Percentiles rank a stretch among this genome's conserved stretches.
These are phyloP conservation scores for Phytopythium boreale DNA, from an alignment of 352 stramenopile genomes.

Conservation along the genomic window DNA sequence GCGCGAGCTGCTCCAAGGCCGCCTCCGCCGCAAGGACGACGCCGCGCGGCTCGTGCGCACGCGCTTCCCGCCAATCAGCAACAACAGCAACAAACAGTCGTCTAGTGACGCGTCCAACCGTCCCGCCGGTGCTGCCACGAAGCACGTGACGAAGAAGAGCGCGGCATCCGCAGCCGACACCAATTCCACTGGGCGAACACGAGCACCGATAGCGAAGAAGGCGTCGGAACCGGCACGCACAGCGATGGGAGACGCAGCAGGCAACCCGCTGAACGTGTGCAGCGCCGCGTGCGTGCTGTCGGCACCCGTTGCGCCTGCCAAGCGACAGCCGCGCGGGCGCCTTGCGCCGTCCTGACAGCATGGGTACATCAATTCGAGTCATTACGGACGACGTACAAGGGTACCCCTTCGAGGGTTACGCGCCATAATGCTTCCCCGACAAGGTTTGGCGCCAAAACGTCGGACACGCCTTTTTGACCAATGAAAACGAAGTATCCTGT, in stretches of 20 bases:
- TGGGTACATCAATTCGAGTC: background rate
- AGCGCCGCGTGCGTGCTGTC: constrained; percentile 1
- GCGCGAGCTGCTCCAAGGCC: constrained; percentile 24
- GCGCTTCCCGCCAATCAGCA: constrained; percentile 2
- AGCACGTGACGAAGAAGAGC: background rate
- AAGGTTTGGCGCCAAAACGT: constrained; percentile 5
- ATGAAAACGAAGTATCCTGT: background rate
- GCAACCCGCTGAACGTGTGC: background rate
- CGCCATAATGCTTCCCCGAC: too few species aligned
- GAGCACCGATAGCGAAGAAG: background rate
- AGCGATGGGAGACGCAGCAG: background rate
- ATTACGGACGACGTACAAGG: too few species aligned
- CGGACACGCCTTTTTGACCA: background rate
- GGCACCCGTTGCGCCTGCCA: background rate
- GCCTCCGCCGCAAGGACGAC: constrained; percentile 30
- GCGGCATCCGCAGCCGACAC: background rate
- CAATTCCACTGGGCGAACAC: background rate
- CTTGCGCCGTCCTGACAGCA: background rate
- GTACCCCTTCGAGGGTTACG: background rate
- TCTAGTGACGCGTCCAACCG: background rate
- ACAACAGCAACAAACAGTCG: background rate
- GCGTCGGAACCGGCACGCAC: background rate
- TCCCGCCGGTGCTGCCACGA: background rate
- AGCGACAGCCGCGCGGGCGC: background rate
- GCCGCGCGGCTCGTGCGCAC: background rate